Evolutionary conservation across 2,329 filamentous ascomycete genomes (phyloP).

Genomic region (Fusarium penzigii): DNA sequence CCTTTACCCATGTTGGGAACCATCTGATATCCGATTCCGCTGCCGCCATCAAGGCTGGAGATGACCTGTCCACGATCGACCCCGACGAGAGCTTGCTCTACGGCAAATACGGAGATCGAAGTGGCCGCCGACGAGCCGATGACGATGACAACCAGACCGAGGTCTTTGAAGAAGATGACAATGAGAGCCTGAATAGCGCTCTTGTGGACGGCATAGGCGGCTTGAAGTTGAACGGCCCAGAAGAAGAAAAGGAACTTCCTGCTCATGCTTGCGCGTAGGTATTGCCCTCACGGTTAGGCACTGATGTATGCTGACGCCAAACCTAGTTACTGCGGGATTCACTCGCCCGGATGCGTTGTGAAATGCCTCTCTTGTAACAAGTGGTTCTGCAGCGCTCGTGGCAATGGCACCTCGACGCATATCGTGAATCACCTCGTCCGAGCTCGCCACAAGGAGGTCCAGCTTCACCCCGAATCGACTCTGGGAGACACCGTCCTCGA

Average conservation of each 20-base stretch:
- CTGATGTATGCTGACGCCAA: conserved; percentile 24
- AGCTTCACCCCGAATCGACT: conserved; percentile 88
- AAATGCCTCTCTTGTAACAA: conserved; percentile 96
- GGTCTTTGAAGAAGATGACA: conserved; percentile 79
- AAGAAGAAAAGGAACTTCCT: conserved; percentile 89
- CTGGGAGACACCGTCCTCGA: conserved; percentile 95
- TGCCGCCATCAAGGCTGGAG: conserved; percentile 84
- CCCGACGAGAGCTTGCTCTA: conserved; percentile 81
- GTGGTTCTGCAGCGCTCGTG: conserved; percentile 98
- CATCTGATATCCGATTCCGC: conserved; percentile 82
- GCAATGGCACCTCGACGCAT: conserved; percentile 94
- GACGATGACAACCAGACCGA: conserved; percentile 91
- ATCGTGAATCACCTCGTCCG: conserved; percentile 98
- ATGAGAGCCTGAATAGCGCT: conserved; percentile 74
- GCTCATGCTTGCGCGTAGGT: conserved; percentile 94
- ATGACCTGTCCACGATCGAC: conserved; percentile 70
- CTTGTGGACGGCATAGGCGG: conserved; percentile 75
- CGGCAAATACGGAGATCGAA: conserved; percentile 63
- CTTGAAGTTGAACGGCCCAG: conserved; percentile 54
- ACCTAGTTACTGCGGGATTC: conserved; percentile 89
- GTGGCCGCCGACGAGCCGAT: conserved; percentile 70
- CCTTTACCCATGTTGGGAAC: conserved; percentile 86
- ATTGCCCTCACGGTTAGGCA: conserved; percentile 5
- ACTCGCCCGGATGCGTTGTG: conserved; percentile 92
- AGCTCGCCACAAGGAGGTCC: conserved; percentile 97